Evolutionary conservation across 306 rosid genomes (phyloP).

Genomic region (Trifolium dubium): DNA sequence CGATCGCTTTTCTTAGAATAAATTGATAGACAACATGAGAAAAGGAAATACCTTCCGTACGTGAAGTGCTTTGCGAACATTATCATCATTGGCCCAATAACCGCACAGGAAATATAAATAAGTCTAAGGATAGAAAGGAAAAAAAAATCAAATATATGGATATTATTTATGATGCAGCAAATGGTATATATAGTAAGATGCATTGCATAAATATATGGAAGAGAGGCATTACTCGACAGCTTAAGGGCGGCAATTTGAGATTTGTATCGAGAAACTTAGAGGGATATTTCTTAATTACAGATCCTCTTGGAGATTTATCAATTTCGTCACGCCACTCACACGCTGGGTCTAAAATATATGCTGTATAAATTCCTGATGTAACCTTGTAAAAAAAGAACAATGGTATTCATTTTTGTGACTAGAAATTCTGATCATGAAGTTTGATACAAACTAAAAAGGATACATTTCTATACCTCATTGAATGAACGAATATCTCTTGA

Average conservation of each 20-base stretch:
- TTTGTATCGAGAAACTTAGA: not conserved
- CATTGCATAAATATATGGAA: no score
- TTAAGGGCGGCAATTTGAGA: slow-evolving; percentile 34
- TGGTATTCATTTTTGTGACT: not conserved
- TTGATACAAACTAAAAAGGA: no score
- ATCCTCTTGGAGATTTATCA: slow-evolving; percentile 38
- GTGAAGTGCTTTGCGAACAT: slow-evolving; percentile 61
- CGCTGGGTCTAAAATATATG: slow-evolving; percentile 46
- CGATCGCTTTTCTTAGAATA: no score
- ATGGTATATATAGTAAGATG: no score
- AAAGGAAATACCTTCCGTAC: slow-evolving; percentile 57
- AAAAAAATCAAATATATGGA: no score
- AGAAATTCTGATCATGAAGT: not conserved
- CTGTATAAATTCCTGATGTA: slow-evolving; percentile 24
- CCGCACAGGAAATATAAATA: slow-evolving; percentile 42
- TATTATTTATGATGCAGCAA: no score
- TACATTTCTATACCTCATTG: slow-evolving; percentile 37
- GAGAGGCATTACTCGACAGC: slow-evolving; percentile 53
- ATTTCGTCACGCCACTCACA: slow-evolving; percentile 29
- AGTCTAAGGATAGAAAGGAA: slow-evolving; percentile 32
- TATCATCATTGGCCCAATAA: slow-evolving; percentile 64
- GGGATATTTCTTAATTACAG: slow-evolving; percentile 32
- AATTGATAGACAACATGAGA: no score
- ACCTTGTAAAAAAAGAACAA: slow-evolving; percentile 43
- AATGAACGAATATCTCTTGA: slow-evolving; percentile 32